Evolutionary conservation across 371 early-diverging fungal species (phyloP), one percentile per base, ranked within the genome.

Genomic region (Mortierella sp.): DNA sequence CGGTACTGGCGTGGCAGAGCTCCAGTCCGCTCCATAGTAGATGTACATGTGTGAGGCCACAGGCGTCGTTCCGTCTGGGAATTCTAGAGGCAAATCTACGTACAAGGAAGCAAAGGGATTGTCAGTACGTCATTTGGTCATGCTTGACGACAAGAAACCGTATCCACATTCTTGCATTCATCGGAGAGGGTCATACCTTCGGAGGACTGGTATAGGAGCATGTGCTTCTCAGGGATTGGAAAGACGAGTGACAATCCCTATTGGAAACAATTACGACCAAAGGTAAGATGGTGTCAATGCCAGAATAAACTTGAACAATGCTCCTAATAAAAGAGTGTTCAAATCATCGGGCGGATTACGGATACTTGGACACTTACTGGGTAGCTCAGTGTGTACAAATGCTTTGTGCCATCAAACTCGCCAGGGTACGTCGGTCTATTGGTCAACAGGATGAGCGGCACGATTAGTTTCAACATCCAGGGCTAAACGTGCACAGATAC

Each of bases 1-100:
- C 1, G 89, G 77, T 5, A 92, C 90, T 0, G 87, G 84, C 7
- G 74, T 72, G 19, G 92, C 87, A 26, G 82, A 73, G 40, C 86
- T 88, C 90, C 92, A 93, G 47, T 86, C 87, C 14, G 86, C 72
- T 31, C 90, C 88, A 29, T 87, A 77, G 69, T 86, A 93, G 14
- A 94, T 85, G 58, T 92, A 91, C 40, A 94, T 80, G 47, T 90
- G 89, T 13, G 88, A 88, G 11, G 91, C 88, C 39, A 94, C 91
- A 1, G 95, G 94, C 0, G 95, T 94, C 10, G 93, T 93, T 10
- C 94, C 94, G 82, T 94, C 94, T 10, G 94, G 93, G 41, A 94
- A 92, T 58, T 92, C 91, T 14, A 94, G 87, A 13, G 94, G 93
- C 10, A 94, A 85, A 64, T 92, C 94, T 89, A 68, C 22, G 9